Conservation (phyloP, 306 rosid genomes). For the Boehmeria nivea region DNA sequence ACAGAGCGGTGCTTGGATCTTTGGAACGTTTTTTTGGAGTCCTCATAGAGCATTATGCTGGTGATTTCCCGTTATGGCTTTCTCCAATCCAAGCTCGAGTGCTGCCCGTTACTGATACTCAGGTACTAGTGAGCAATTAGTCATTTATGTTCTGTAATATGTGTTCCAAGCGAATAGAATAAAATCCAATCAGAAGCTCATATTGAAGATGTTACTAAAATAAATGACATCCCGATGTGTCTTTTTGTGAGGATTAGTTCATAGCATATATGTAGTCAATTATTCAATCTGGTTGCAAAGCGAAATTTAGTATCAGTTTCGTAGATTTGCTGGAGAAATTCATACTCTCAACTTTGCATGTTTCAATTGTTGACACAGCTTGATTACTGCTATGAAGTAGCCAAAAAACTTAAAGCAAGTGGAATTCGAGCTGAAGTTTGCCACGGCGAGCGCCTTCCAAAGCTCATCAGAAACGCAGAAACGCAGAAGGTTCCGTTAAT, state of each 20-base stretch:
- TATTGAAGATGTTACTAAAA: no score
- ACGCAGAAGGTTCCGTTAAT: constrained; percentile 83
- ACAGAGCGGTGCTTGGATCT: constrained; percentile 96
- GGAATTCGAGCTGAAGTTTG: constrained; percentile 75
- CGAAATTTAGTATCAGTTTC: no score
- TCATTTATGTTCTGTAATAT: background rate
- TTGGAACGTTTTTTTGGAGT: constrained; percentile 94
- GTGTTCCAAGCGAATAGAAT: no score
- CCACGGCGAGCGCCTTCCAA: constrained; percentile 87
- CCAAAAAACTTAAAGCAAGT: constrained; percentile 48
- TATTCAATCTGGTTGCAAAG: no score
- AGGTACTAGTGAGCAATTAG: constrained; percentile 42
- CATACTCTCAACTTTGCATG: background rate
- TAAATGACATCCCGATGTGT: no score
- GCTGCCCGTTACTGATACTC: constrained; percentile 82
- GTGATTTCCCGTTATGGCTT: constrained; percentile 97
- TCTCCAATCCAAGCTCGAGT: constrained; percentile 90
- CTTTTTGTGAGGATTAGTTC: no score
- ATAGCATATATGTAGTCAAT: no score
- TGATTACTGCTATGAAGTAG: constrained; percentile 64
- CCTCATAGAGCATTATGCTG: constrained; percentile 92
- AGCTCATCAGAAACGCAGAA: constrained; percentile 92
- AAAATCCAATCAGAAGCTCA: no score
- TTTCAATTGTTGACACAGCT: constrained; percentile 43
- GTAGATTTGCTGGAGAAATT: no score